Conservation (phyloP, 2,329 filamentous ascomycete species). For the Verticillium klebahnii region DNA sequence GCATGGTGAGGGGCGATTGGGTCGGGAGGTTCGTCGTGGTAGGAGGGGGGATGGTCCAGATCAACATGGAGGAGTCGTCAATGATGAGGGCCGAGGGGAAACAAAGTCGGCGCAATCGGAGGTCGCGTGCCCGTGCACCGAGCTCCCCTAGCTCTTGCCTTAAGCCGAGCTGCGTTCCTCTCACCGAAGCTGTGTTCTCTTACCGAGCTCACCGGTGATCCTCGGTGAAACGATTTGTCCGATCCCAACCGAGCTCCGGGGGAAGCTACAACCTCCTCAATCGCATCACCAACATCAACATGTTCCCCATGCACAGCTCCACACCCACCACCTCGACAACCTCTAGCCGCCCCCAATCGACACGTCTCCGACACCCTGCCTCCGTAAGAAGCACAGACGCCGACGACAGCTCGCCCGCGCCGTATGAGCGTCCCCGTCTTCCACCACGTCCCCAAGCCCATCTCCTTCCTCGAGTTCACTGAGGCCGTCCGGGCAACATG, state of each 20-base stretch:
- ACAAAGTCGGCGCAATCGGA: neutral
- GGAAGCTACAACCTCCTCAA: neutral
- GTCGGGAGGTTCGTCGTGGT: neutral
- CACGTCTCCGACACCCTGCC: neutral
- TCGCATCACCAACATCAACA: neutral
- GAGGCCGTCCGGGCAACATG: conserved; percentile 47
- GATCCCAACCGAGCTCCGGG: neutral
- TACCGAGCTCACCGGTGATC: neutral
- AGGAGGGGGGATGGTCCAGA: neutral
- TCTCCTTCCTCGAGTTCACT: conserved; percentile 30
- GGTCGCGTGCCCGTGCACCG: neutral
- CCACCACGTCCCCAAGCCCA: conserved; percentile 31
- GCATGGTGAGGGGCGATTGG: neutral
- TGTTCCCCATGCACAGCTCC: neutral
- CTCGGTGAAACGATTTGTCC: neutral
- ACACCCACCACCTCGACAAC: neutral
- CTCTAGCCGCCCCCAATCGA: neutral
- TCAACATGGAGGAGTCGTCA: neutral
- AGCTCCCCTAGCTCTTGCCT: neutral
- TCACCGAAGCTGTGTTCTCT: neutral
- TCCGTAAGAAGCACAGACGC: neutral
- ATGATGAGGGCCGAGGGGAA: neutral
- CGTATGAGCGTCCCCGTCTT: conserved; percentile 30
- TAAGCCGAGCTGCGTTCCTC: neutral
- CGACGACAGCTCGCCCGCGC: neutral